A percentile compares a stretch with the other conserved stretches of the same genome.
Evolutionary conservation across 73 alveolate species (phyloP).

Genomic region (Blepharisma japonicum): DNA sequence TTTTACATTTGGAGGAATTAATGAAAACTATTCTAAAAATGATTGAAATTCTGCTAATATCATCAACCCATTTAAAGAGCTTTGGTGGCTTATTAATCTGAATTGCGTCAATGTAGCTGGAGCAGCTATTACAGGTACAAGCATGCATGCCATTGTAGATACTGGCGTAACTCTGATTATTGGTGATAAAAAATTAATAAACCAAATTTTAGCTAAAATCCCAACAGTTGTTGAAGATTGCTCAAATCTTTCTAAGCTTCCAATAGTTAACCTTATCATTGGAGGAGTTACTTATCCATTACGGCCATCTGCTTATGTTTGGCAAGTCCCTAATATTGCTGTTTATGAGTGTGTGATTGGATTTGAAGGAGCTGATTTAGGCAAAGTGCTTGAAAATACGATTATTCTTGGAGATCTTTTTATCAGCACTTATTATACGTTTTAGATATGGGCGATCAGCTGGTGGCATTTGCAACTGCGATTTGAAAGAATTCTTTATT

Average conservation of each 20-base stretch:
- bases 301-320: slow-evolving; percentile 51
- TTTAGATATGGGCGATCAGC: slow-evolving; percentile 45
- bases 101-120: slow-evolving; percentile 39
- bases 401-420: slow-evolving; percentile 58
- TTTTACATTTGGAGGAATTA: slow-evolving; percentile 55
- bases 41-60: slow-evolving; percentile 55
- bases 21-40: slow-evolving; percentile 27
- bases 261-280: slow-evolving; percentile 43
- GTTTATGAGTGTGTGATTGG: neutral
- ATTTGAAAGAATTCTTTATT: too few species aligned
- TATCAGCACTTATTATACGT: slow-evolving; percentile 50
- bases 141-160: slow-evolving; percentile 49
- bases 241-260: slow-evolving; percentile 43
- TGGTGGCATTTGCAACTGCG: too few species aligned
- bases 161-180: slow-evolving; percentile 57
- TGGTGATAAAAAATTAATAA: slow-evolving; percentile 42
- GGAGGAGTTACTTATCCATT: slow-evolving; percentile 45
- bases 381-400: too few species aligned
- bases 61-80: slow-evolving; percentile 48
- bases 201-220: slow-evolving; percentile 50
- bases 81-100: slow-evolving; percentile 52
- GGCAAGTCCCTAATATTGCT: slow-evolving; percentile 37
- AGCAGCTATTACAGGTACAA: slow-evolving; percentile 28
- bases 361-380: too few species aligned
- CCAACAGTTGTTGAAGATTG: slow-evolving; percentile 50